These are phyloP conservation scores for Verticillium nonalfalfae DNA, from an alignment of 2,329 filamentous ascomycete genomes.

Conservation along the genomic window DNA sequence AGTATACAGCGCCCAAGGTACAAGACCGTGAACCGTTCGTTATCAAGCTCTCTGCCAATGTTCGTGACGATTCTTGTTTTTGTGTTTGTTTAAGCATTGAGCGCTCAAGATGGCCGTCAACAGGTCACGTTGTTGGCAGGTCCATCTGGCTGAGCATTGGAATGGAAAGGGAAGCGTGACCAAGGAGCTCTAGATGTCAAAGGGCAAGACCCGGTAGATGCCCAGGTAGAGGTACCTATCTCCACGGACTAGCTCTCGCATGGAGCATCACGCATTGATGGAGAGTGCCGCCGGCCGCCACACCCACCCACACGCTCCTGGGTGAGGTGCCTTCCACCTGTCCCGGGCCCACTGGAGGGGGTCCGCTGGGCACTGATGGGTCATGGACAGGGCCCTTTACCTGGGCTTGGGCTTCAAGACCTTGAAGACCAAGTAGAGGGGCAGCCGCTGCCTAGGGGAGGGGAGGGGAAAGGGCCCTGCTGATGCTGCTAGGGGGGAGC, in stretches of 20 bases:
- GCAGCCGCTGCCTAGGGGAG: background rate
- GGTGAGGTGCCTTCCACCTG: background rate
- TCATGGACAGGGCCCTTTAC: background rate
- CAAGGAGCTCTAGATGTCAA: no score
- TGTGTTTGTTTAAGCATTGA: background rate
- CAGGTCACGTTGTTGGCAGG: no score
- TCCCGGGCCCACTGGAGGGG: background rate
- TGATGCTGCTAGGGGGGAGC: background rate
- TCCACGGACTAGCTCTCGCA: background rate
- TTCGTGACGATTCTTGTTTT: background rate
- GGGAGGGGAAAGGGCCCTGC: background rate
- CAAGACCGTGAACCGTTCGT: background rate
- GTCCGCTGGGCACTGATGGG: background rate
- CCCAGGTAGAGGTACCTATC: no score
- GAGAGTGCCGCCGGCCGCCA: background rate
- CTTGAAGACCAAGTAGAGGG: background rate
- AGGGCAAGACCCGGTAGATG: no score
- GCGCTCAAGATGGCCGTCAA: no score
- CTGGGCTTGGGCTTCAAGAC: background rate
- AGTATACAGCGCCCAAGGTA: background rate
- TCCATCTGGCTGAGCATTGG: no score
- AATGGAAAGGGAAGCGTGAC: no score
- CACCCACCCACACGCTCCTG: background rate
- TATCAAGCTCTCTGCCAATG: background rate
- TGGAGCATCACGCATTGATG: background rate